Conservation (phyloP, 192 early-diverging fungal genomes). For the Rhizophagus prolifer region DNA sequence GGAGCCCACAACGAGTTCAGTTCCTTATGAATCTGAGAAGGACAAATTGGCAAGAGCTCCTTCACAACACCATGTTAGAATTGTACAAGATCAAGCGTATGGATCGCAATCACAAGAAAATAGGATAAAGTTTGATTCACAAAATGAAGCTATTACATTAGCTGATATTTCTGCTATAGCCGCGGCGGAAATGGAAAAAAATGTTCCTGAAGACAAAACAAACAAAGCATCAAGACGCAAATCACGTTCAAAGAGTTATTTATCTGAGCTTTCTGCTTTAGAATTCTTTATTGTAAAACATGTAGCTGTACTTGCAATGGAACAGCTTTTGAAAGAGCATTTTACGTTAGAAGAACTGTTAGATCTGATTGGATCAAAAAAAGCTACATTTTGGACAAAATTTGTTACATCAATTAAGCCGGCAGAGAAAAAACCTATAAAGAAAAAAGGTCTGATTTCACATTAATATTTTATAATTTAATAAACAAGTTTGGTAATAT, state of each 20-base stretch:
- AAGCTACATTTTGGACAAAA: conserved; percentile 76
- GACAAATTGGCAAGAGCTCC: conserved; percentile 26
- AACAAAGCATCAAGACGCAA: conserved; percentile 13
- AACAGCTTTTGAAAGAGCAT: conserved; percentile 66
- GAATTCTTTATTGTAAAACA: conserved; percentile 84
- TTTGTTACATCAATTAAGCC: conserved; percentile 67
- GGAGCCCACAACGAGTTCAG: background rate
- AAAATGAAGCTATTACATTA: conserved; percentile 28
- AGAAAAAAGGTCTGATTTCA: conserved; percentile 48
- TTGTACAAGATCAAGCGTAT: conserved; percentile 10
- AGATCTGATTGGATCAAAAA: conserved; percentile 73
- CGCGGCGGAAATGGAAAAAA: background rate
- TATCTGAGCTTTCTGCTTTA: conserved; percentile 73
- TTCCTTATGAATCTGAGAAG: background rate
- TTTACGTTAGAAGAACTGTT: conserved; percentile 75
- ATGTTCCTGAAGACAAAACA: background rate
- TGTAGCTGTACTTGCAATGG: conserved; percentile 74
- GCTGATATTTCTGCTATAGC: conserved; percentile 27
- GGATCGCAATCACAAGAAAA: background rate
- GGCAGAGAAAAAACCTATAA: conserved; percentile 44
- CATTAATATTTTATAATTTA: background rate
- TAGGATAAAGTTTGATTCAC: conserved; percentile 14
- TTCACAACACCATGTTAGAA: conserved; percentile 24
- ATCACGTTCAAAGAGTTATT: conserved; percentile 41
- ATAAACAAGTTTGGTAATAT: background rate